Evolutionary conservation across 352 stramenopile genomes (phyloP), one percentile per base, ranked within the genome.

Genomic region (Pythium aquatile): DNA sequence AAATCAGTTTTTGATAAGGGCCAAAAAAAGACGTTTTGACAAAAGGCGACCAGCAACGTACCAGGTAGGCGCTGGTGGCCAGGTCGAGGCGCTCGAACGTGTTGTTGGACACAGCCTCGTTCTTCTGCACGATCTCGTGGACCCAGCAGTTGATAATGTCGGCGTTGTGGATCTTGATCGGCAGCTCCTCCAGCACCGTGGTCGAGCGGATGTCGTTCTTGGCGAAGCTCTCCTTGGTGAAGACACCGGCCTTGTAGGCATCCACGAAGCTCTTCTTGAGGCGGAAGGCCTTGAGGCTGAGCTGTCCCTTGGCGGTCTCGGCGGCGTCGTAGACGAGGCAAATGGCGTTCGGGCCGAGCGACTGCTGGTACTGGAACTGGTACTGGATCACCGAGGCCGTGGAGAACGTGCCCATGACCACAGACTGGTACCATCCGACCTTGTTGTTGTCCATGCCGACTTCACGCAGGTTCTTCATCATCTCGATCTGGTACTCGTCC

Each of bases 391-490:
- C 83, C n/a, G 83, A 81, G 20, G 83, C 81, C 44, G 95, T 98
- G 64, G 91, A 98, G 76, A 98, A 99, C 30, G 97, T 98, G 20
- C 96, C 96, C 69, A 99, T 93, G 74, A 97, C 91, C 71, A 98
- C 98, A 33, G 91, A 98, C 73, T 99, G 95, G 82, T 99, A 99
- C 96, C 97, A 99, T 33, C 97, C 97, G 55, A 99, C 93, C 75
- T 97, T 98, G 79, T 99, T 99, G 81, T 98, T 99, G 77, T 99
- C 97, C 69, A 99, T 97, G 72, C 98, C 98, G 30, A 99, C 85
- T 77, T 99, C 96, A 52, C 95, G 87, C 49, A 99, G 76, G 86
- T 98, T 98, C 80, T 98, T 98, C 96, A 99, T 98, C 97, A 99
- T 99, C 79, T 99, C 95, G 26, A 98, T 85, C 78, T 99, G 95